phyloP scores from a whole-genome alignment of 2,329 filamentous ascomycete species.

The Pseudogymnoascus sp. region DNA sequence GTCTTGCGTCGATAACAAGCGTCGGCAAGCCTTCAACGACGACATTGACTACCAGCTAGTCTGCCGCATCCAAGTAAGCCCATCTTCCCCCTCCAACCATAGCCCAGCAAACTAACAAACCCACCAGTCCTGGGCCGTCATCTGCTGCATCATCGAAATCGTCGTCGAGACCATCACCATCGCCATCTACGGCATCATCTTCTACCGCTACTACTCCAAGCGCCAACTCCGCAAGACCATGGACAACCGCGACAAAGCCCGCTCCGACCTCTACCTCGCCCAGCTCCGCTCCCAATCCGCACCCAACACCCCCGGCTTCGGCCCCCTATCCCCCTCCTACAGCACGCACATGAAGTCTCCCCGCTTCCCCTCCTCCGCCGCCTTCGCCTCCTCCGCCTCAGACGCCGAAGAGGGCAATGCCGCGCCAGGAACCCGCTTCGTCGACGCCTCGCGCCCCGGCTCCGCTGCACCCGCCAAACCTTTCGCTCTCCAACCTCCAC shows the following conservation, averaged over 20 bases:
- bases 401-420: constrained; percentile 46
- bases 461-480: constrained; percentile 47
- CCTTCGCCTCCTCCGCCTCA: constrained; percentile 40
- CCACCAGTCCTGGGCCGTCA: constrained; percentile 76
- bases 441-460: constrained; percentile 49
- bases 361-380: constrained; percentile 50
- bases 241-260: constrained; percentile 87
- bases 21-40: constrained; percentile 65
- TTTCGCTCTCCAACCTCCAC: constrained; percentile 86
- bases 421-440: constrained; percentile 40
- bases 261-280: constrained; percentile 89
- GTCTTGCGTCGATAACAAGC: constrained; percentile 87
- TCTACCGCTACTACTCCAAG: constrained; percentile 97
- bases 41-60: constrained; percentile 83
- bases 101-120: constrained; percentile 10
- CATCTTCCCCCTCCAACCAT: not conserved
- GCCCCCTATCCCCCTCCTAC: constrained; percentile 55
- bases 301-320: constrained; percentile 88
- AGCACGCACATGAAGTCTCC: constrained; percentile 35
- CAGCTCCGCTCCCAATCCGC: constrained; percentile 78
- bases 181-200: constrained; percentile 84
- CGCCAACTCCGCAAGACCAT: constrained; percentile 92
- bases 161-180: constrained; percentile 89
- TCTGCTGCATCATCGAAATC: constrained; percentile 96
- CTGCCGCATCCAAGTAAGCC: constrained; percentile 71